Conservation (phyloP, 148 eudicot species). For the Vaccinium macrocarpon region DNA sequence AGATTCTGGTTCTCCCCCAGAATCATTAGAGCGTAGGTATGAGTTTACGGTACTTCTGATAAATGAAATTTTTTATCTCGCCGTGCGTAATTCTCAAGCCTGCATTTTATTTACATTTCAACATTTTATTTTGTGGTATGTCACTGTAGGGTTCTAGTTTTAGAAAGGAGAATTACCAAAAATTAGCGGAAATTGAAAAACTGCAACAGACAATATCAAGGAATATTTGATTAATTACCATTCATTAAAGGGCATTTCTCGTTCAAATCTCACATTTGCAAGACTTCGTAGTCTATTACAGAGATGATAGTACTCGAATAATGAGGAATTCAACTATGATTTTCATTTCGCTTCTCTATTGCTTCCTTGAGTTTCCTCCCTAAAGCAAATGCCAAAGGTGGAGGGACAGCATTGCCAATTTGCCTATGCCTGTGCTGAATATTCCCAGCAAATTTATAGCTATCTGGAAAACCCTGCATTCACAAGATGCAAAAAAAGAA, state of each 20-base stretch:
- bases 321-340: slow-evolving; percentile 2
- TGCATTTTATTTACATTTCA: too few species aligned
- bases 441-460: slow-evolving; percentile 76
- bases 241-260: background rate
- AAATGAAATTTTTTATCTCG: too few species aligned
- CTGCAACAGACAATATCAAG: too few species aligned
- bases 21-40: too few species aligned
- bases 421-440: slow-evolving; percentile 81
- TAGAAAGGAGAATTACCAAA: too few species aligned
- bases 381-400: slow-evolving; percentile 86
- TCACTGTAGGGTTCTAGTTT: too few species aligned
- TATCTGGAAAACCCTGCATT: slow-evolving; percentile 84
- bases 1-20: too few species aligned
- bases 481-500: background rate
- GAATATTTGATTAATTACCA: too few species aligned
- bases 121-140: too few species aligned
- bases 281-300: background rate
- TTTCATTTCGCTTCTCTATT: slow-evolving; percentile 42
- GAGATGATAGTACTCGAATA: background rate
- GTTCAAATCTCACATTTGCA: background rate
- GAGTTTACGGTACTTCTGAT: too few species aligned
- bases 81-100: too few species aligned
- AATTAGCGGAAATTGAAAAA: too few species aligned
- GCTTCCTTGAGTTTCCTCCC: slow-evolving; percentile 95
- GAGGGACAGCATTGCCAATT: slow-evolving; percentile 97